phyloP scores from a whole-genome alignment of 805 yeast species.

The Myxozyma udenii region DNA sequence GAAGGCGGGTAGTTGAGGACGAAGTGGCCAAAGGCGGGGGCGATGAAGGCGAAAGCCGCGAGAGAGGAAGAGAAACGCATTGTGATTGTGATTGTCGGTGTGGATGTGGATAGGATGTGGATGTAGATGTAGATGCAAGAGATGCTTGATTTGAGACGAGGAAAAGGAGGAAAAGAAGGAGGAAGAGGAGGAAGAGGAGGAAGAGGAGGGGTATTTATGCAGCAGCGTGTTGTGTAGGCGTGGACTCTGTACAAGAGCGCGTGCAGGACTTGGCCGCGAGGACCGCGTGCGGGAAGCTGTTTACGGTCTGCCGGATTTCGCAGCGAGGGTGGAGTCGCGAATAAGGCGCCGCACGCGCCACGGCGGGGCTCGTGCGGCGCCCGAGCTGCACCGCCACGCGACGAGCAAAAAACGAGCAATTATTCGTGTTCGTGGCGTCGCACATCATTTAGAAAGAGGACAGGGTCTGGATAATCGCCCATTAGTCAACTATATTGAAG shows the following conservation, averaged over 20 bases:
- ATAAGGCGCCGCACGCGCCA: neutral
- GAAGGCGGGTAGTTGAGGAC: conserved; percentile 30
- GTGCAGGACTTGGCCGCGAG: no score
- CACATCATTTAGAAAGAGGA: no score
- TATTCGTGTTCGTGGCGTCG: no score
- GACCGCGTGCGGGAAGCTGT: neutral
- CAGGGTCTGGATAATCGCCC: no score
- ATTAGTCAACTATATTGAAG: no score
- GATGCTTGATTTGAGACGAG: neutral
- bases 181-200: no score
- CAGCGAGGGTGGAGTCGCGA: neutral
- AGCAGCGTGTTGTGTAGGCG: no score
- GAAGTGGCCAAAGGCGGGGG: conserved; percentile 35
- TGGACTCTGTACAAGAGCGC: no score
- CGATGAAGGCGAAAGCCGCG: conserved; percentile 6
- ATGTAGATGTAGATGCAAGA: neutral
- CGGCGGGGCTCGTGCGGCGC: conserved; percentile 1
- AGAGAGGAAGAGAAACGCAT: conserved; percentile 26
- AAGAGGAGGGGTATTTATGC: no score
- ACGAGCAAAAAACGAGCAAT: conserved; percentile 12
- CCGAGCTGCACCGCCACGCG: conserved; percentile 2
- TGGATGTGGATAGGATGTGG: neutral
- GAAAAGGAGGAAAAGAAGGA: no score
- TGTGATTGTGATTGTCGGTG: neutral
- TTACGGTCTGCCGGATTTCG: neutral